phyloP scores from a whole-genome alignment of 1,284 basidiomycete species.

The Microbotryum intermedium region DNA sequence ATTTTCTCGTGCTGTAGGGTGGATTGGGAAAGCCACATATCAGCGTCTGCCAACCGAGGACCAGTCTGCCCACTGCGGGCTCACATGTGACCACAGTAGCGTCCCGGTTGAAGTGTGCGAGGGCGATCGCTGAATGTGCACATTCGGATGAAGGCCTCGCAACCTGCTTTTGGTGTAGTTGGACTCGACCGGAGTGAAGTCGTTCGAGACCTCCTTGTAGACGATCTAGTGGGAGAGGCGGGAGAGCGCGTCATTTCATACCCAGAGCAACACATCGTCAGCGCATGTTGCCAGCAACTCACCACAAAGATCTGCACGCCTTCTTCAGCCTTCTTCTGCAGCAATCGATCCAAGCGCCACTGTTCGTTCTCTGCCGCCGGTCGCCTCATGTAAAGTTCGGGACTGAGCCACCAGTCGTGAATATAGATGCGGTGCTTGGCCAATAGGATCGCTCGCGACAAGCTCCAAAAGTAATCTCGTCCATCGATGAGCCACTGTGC shows the following conservation, averaged over 20 bases:
- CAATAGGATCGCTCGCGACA: slow-evolving; percentile 84
- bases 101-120: slow-evolving; percentile 97
- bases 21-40: neutral
- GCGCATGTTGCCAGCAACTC: neutral
- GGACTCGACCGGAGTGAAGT: slow-evolving; percentile 57
- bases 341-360: slow-evolving; percentile 78
- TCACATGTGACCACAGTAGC: slow-evolving; percentile 93
- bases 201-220: slow-evolving; percentile 95
- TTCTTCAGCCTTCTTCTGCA: slow-evolving; percentile 88
- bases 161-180: slow-evolving; percentile 88
- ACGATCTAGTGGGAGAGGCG: slow-evolving; percentile 39
- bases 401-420: slow-evolving; percentile 92
- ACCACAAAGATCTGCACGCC: slow-evolving; percentile 97
- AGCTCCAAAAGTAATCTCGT: slow-evolving; percentile 93
- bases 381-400: slow-evolving; percentile 43
- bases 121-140: slow-evolving; percentile 93
- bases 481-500: slow-evolving; percentile 99
- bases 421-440: slow-evolving; percentile 71
- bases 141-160: slow-evolving; percentile 77
- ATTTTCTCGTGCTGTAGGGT: slow-evolving; percentile 83
- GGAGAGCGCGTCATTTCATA: too few species aligned
- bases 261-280: too few species aligned
- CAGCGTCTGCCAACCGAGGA: neutral
- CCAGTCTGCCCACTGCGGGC: slow-evolving; percentile 33
- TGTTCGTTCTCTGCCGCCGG: slow-evolving; percentile 44